Evolutionary conservation across 192 early-diverging fungal species (phyloP), one percentile per base, ranked within the genome.

Genomic region (Coemansia sp.): DNA sequence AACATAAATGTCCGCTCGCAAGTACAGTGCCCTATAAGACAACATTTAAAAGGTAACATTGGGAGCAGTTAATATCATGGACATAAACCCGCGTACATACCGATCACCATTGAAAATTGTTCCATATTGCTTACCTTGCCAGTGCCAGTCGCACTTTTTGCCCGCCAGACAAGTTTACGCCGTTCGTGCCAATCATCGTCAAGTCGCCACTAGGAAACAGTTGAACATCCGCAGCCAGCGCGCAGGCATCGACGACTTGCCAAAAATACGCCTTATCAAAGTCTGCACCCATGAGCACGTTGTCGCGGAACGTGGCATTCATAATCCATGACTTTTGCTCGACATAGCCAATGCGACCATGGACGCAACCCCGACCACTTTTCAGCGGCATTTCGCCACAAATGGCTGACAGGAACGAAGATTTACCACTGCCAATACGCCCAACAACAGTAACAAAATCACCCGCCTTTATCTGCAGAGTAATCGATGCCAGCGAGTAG

Each of bases 311-410:
- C 15, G 81, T 81, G 4, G 62, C 75, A 50, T 77, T 65, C 57
- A 80, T 34, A 2, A 86, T 74, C 31, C 50, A 75, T 5, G 85
- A 74, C 48, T 72, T 69, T 57, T 85, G 83, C 27, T 66, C 50
- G n/a, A 80, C 74, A 31, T 77, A 85, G 27, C 78, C 75, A 14
- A 80, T 75, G 12, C 74, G 68, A 1, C 94, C 94, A 36, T 87
- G 75, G 6, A 95, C 60, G 27, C 67, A 74, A 2, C 94, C 93
- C 6, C 84, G 73, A 14, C 94, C 94, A 19, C 65, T 66, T 2
- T 84, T 51, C 64, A 89, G 84, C 36, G 91, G 89, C 91, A 95
- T 97, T 78, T 99, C 95, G 12, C 92, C 86, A 67, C 94, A 92
- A 7, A 93, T 72, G 0, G 89, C 77, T 0, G 75, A 72, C 15